Evolutionary conservation across 805 yeast genomes (phyloP), one percentile per base, ranked within the genome.

Genomic region (Candida xiaguanensis): DNA sequence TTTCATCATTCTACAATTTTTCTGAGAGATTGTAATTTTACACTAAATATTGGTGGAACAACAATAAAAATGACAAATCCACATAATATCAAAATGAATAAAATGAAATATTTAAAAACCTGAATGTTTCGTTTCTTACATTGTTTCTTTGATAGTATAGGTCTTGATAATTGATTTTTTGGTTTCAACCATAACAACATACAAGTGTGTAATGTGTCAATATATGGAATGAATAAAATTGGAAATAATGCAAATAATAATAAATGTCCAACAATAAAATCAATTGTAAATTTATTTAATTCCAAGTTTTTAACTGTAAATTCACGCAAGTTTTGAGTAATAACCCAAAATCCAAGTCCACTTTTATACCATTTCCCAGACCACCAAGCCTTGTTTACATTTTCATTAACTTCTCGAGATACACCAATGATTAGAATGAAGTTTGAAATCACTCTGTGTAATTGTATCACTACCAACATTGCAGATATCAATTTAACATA

Each of bases 141-240:
- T 25, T 63, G 65, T 38, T 80, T 61, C 22, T 56, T 56, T 28
- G 66, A 65, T 26, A 56, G 56, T 29, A 80, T 60, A 6, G 65
- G 67, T 3, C 60, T 63, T 4, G 64, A 49, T 39, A 70, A 56
- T 23, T 54, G 52, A 13, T 54, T 53, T 2, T 63, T 56, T 3
- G 75, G 70, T 37, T 58, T 65, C 13, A 72, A 48, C 80, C 80
- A 75, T 55, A 74, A 66, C 24, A 75, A 49, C 69, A 75, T 63
- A 25, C 66, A 50, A 1, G 77, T 61, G 48, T 75, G 80, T 66
- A 70, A 62, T 41, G 56, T 65, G 45, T 75, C 80, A 30, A 67
- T 50, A 40, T 60, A 70, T 8, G 80, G 80, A 9, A 75, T 45
- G 20, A 72, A 53, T 23, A 73, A 48, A 1, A 66, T 14, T 1